Evolutionary conservation across 2,329 filamentous ascomycete genomes (phyloP), one percentile per base, ranked within the genome.

Genomic region (Aspergillus pseudoglaucus): DNA sequence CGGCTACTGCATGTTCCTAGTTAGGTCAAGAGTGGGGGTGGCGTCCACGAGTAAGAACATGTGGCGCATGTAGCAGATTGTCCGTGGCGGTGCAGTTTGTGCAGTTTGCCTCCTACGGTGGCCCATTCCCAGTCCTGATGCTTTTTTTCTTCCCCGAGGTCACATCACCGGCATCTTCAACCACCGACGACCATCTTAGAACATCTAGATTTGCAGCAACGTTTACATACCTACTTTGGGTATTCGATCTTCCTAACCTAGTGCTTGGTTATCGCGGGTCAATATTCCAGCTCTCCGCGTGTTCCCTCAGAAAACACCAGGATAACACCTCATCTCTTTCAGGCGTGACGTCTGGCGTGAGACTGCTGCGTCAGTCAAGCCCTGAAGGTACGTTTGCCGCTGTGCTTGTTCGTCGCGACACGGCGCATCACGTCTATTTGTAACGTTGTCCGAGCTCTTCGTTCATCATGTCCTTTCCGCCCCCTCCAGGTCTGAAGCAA

Each of bases 401-500:
- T 61, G 60, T 30, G 25, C 25, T 30, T 30, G 25, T 30, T 57
- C 61, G 58, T 58, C 54, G 49, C 55, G 18, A 62, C 46, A 56
- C 58, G 61, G 59, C 57, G 58, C 58, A 56, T 59, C 56, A 55
- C 50, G 52, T 58, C 53, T 51, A 59, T 54, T 57, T 58, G 52
- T 51, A 59, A 53, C 59, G 51, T 60, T 39, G 15, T 51, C 63
- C 63, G 70, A 64, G 61, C 64, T 50, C 61, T 58, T 67, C 69
- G 61, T 75, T 76, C 75, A 77, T 75, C 74, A 91, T 91, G 88
- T 85, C 87, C 73, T 88, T 88, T 79, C 85, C 87, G 72, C 85
- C 84, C 66, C 85, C 86, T 85, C 85, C 88, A 88, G 87, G 87
- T 79, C 74, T 81, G 53, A 71, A 66, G 54, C 55, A 65, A 59